Base-by-base conservation (phyloP, 768 basidiomycete genomes). In the Suillus lakei region DNA sequence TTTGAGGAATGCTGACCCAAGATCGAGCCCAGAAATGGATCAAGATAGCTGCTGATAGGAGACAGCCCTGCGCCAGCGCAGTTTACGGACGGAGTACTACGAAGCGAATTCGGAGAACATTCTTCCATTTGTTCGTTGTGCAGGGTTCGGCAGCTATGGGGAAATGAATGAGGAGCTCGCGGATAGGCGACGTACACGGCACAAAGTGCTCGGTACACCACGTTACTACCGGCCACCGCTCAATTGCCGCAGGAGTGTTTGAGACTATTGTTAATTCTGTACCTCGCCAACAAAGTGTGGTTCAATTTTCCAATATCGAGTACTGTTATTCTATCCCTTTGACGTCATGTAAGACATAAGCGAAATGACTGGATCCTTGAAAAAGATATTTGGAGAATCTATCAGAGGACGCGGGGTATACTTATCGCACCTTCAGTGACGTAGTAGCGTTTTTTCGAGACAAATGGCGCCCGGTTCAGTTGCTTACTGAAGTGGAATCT, bases 131-230 rank as follows among this genome's bases (percentile, higher is more conserved):
- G 69, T 69, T 63, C 28, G 60, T 51, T 39, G 66, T 66, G 63
- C 56, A 69, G 67, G 54, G 53, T 51, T 61, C 64, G 44, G 68
- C 59, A 61, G 65, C 66, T 68, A 63, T 64, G 41, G 38, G 30
- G 39, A 51, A 43, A 71, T 77, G 74, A 77, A 65, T 66, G 26
- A 63, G 59, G 41, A 62, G 26, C 28, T 44, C 67, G 58, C 63
- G 54, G 59, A 67, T 28, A 55, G 38, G 55, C 58, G 41, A 61
- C 68, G 23, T 65, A 69, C 71, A 65, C 48, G 56, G 61, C 50
- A 69, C 64, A 62, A 68, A 50, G 66, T 67, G 64, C 60, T 67
- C 65, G 51, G n/a, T 61, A 71, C 53, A 64, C 60, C 68, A 72
- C 51, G 64, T 61, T 38, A 66, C 61, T 66, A 64, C 66, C 53